Percentiles rank a stretch among this genome's conserved stretches.
Evolutionary conservation across 495 filamentous ascomycete genomes (phyloP).

Genomic region (Talaromyces thailandensis): DNA sequence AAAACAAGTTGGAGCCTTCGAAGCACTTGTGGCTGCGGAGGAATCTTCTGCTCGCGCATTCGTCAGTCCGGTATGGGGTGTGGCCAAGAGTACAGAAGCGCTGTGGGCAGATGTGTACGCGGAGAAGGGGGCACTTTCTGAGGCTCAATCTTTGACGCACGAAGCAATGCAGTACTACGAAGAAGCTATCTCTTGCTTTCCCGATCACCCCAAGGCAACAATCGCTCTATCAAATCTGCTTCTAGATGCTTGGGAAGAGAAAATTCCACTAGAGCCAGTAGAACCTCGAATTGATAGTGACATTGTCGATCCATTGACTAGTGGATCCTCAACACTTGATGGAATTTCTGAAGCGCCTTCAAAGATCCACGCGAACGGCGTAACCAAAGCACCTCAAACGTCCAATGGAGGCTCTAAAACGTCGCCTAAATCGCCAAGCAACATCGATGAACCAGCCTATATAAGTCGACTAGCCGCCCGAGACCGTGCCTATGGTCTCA

Average conservation of each 20-base stretch:
- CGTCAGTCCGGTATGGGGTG: constrained; percentile 60
- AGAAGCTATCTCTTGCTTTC: constrained; percentile 61
- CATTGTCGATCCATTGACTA: constrained; percentile 13
- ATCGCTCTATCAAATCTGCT: constrained; percentile 77
- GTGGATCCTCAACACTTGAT: constrained; percentile 4
- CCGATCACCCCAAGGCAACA: constrained; percentile 70
- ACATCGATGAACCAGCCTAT: constrained; percentile 17
- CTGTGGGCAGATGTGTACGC: constrained; percentile 72
- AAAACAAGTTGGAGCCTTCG: constrained; percentile 48
- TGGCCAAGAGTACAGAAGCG: constrained; percentile 65
- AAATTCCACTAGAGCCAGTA: constrained; percentile 33
- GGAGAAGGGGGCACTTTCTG: constrained; percentile 63
- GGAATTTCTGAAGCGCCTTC: background rate
- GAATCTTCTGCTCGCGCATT: constrained; percentile 44
- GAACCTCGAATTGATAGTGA: constrained; percentile 23
- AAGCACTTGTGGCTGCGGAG: constrained; percentile 29
- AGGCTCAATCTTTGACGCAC: constrained; percentile 52
- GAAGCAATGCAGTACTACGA: constrained; percentile 68
- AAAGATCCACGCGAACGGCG: constrained; percentile 8
- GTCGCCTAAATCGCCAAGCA: constrained; percentile 11
- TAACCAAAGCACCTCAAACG: background rate
- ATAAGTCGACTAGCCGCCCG: constrained; percentile 67
- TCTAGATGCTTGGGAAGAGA: constrained; percentile 73
- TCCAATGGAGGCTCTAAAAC: background rate
- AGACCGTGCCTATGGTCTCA: constrained; percentile 76